Conservation (phyloP, 768 basidiomycete species). For the Suillus discolor region DNA sequence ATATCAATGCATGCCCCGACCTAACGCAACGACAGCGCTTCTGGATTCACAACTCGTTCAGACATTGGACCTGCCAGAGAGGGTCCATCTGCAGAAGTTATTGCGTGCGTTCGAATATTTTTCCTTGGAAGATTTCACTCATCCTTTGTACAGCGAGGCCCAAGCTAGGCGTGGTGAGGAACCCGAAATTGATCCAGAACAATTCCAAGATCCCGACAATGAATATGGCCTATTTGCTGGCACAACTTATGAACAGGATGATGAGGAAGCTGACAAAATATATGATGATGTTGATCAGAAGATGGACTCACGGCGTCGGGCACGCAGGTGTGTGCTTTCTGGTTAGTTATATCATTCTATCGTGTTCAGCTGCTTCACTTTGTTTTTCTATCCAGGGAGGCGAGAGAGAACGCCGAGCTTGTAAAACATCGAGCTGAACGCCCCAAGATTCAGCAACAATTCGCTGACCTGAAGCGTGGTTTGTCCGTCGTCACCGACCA, state of each 20-base stretch:
- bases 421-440: slow-evolving; percentile 81
- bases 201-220: slow-evolving; percentile 96
- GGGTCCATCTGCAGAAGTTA: slow-evolving; percentile 87
- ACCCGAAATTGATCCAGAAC: slow-evolving; percentile 83
- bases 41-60: slow-evolving; percentile 96
- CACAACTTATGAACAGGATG: slow-evolving; percentile 94
- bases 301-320: slow-evolving; percentile 85
- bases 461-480: slow-evolving; percentile 92
- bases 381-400: slow-evolving; percentile 54
- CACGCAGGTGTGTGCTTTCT: slow-evolving; percentile 66
- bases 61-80: slow-evolving; percentile 99
- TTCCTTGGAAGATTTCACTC: not conserved
- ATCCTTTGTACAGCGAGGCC: slow-evolving; percentile 65
- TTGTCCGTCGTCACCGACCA: slow-evolving; percentile 82
- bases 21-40: slow-evolving; percentile 59
- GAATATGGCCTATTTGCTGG: slow-evolving; percentile 96
- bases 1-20: slow-evolving; percentile 5
- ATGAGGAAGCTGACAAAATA: slow-evolving; percentile 95
- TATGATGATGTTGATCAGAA: slow-evolving; percentile 90
- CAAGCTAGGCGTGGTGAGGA: slow-evolving; percentile 88
- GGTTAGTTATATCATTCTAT: slow-evolving; percentile 42
- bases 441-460: slow-evolving; percentile 95
- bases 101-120: slow-evolving; percentile 63
- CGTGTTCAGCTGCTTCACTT: slow-evolving; percentile 30
- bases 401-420: slow-evolving; percentile 70